Percentiles rank a stretch among this genome's conserved stretches.
Conservation (phyloP, 1,284 basidiomycete species). For the Puccinia hordei region DNA sequence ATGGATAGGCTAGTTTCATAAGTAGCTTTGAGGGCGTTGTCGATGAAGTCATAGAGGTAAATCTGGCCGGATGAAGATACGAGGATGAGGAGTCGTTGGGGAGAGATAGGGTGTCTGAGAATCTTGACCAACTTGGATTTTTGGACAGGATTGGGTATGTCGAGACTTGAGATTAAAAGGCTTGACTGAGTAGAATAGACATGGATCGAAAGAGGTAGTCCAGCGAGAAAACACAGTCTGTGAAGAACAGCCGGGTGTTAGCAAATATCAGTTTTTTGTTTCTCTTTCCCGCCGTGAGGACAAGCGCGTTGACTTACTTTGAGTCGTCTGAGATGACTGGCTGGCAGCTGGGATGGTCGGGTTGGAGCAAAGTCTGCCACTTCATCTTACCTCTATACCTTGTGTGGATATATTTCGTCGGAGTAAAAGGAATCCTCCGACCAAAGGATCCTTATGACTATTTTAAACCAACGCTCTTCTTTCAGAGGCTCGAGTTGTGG, state of each 20-base stretch:
- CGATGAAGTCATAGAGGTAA: constrained; percentile 36
- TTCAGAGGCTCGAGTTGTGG: too few species aligned
- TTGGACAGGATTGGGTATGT: constrained; percentile 20
- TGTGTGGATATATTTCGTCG: too few species aligned
- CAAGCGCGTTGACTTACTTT: constrained; percentile 4
- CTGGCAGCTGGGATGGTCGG: constrained; percentile 24
- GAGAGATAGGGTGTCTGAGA: constrained; percentile 38
- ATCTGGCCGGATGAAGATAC: constrained; percentile 39
- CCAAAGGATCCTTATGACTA: too few species aligned
- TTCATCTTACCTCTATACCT: constrained; percentile 20
- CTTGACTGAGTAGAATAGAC: constrained; percentile 42
- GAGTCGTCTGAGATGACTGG: constrained; percentile 42
- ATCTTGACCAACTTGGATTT: constrained; percentile 30
- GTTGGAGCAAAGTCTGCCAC: constrained; percentile 31
- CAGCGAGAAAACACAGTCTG: constrained; percentile 28
- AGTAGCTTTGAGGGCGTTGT: constrained; percentile 12
- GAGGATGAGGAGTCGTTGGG: constrained; percentile 34
- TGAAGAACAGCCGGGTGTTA: neutral
- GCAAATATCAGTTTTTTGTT: neutral
- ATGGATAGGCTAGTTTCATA: constrained; percentile 17
- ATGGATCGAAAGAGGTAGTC: constrained; percentile 37
- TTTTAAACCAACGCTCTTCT: too few species aligned
- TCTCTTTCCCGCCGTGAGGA: too few species aligned
- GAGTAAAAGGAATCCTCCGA: too few species aligned
- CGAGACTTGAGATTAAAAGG: constrained; percentile 22